Evolutionary conservation across 768 basidiomycete genomes (phyloP).

Genomic region (Lactifluus hygrophoroides): DNA sequence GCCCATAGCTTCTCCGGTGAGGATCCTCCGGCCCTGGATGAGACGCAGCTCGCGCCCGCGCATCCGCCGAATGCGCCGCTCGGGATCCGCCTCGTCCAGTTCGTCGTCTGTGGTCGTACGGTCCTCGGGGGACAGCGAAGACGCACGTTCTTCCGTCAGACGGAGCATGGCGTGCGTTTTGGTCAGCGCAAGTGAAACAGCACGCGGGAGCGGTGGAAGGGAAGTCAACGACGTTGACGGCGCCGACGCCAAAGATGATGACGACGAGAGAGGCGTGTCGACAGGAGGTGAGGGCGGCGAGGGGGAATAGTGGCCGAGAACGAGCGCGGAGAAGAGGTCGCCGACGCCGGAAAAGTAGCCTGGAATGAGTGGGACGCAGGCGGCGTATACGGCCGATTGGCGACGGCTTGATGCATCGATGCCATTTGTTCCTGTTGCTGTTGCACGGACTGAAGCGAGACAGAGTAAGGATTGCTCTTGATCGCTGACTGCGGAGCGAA

Average conservation of each 20-base stretch:
- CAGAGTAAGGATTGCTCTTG: slow-evolving; percentile 57
- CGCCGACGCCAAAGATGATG: slow-evolving; percentile 72
- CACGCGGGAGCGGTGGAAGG: slow-evolving; percentile 43
- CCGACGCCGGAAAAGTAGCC: slow-evolving; percentile 99
- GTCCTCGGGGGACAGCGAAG: slow-evolving; percentile 49
- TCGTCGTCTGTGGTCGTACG: slow-evolving; percentile 68
- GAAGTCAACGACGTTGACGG: slow-evolving; percentile 10
- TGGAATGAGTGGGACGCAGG: slow-evolving; percentile 66
- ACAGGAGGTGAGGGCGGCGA: slow-evolving; percentile 87
- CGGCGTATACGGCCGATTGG: slow-evolving; percentile 54
- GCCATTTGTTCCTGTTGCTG: slow-evolving; percentile 12
- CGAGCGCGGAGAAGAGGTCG: slow-evolving; percentile 88
- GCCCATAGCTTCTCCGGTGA: slow-evolving; percentile 26
- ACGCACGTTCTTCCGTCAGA: slow-evolving; percentile 50
- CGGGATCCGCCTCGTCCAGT: slow-evolving; percentile 52
- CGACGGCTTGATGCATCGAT: slow-evolving; percentile 5
- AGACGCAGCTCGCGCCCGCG: slow-evolving; percentile 78
- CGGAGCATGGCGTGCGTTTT: slow-evolving; percentile 68
- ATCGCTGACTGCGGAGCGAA: slow-evolving; percentile 28
- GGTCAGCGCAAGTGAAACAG: slow-evolving; percentile 58
- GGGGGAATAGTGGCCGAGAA: slow-evolving; percentile 91
- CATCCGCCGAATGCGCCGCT: slow-evolving; percentile 66
- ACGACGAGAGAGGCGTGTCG: too few species aligned
- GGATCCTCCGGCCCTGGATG: slow-evolving; percentile 66
- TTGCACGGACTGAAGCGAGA: slow-evolving; percentile 51